Percentiles rank a stretch among this genome's conserved stretches.
Conservation (phyloP, 179 eudicot species). For the Camellia oleifera region DNA sequence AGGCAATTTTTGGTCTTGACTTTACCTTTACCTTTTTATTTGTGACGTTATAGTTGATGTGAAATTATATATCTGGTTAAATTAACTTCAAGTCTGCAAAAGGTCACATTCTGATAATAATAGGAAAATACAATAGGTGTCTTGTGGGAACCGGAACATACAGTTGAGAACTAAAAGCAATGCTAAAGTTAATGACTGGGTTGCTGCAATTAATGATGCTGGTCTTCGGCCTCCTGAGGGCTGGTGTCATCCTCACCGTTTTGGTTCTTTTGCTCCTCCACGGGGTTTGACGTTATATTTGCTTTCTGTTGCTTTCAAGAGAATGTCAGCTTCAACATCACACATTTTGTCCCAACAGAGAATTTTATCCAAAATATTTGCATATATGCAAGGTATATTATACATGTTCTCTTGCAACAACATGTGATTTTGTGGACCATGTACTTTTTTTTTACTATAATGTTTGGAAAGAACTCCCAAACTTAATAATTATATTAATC, state of each 20-base stretch:
- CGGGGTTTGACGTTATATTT: conserved; percentile 80
- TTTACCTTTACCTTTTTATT: conserved; percentile 6
- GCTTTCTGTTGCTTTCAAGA: no score
- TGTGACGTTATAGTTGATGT: neutral
- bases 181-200: conserved; percentile 85
- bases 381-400: no score
- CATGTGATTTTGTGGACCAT: no score
- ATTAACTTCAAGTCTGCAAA: neutral
- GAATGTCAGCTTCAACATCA: no score
- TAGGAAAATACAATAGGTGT: conserved; percentile 41
- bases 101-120: conserved; percentile 8
- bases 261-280: conserved; percentile 85
- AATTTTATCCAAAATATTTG: no score
- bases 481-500: no score
- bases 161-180: conserved; percentile 62
- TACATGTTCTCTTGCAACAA: no score
- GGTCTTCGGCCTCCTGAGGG: conserved; percentile 85
- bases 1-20: neutral
- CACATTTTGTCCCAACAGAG: no score
- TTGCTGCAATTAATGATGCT: conserved; percentile 79
- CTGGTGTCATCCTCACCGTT: conserved; percentile 97
- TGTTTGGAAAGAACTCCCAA: no score
- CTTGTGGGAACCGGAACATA: conserved; percentile 67
- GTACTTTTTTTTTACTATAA: no score
- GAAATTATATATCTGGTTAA: neutral